Evolutionary conservation across 352 stramenopile species (phyloP).

Genomic region (Globisporangium cystogenes): DNA sequence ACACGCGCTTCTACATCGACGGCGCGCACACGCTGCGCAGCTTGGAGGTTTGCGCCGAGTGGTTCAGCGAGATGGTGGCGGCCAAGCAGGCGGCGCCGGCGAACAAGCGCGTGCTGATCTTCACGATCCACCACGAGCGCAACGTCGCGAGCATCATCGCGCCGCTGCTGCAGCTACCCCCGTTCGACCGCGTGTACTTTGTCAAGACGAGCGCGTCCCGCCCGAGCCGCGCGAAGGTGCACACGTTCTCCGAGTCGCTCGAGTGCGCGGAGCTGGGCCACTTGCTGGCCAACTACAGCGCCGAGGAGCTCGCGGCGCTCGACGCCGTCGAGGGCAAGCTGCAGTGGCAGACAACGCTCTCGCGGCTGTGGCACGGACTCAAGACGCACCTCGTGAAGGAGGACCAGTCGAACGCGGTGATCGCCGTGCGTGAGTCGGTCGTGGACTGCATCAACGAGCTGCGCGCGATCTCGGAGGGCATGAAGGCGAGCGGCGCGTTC

Average conservation of each 20-base stretch:
- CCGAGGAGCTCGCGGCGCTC: conserved; percentile 31
- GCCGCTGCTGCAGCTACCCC: conserved; percentile 44
- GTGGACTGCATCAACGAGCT: conserved; percentile 59
- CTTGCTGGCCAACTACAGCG: conserved; percentile 34
- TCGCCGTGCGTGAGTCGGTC: conserved; percentile 49
- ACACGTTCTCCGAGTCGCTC: conserved; percentile 61
- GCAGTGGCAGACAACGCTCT: conserved; percentile 58
- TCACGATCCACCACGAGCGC: conserved; percentile 82
- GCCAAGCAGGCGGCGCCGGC: conserved; percentile 3
- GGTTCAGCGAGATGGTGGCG: conserved; percentile 37
- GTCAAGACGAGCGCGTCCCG: conserved; percentile 56
- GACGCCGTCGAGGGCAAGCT: conserved; percentile 36
- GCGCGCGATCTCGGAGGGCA: conserved; percentile 20
- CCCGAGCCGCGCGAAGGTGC: conserved; percentile 58
- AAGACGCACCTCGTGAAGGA: conserved; percentile 32
- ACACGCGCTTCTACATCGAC: conserved; percentile 75
- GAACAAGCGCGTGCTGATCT: conserved; percentile 51
- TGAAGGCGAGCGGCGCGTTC: conserved; percentile 4
- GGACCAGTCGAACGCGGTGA: conserved; percentile 16
- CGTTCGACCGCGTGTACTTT: conserved; percentile 79
- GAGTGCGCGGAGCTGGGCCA: conserved; percentile 25
- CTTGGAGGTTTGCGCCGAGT: conserved; percentile 66
- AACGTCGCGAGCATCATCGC: conserved; percentile 65
- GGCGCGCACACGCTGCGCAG: conserved; percentile 84
- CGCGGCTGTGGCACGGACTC: conserved; percentile 44